Conservation (phyloP, 495 filamentous ascomycete species). For the Penicillium crystallinum region DNA sequence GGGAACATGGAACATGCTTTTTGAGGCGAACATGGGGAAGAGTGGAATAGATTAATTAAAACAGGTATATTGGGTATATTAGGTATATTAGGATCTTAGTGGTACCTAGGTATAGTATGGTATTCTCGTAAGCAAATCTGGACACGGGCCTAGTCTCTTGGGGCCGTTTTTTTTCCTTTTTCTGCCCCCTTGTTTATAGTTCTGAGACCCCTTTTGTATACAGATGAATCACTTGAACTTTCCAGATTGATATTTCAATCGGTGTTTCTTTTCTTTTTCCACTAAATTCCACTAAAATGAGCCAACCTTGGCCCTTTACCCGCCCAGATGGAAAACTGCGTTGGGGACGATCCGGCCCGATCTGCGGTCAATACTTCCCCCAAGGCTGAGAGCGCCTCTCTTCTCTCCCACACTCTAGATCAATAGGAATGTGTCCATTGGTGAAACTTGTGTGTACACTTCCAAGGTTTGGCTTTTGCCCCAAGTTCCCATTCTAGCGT, state of each 20-base stretch:
- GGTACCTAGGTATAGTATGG: no score
- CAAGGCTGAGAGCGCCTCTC: conserved; percentile 2
- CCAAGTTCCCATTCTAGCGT: conserved; percentile 10
- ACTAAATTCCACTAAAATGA: background rate
- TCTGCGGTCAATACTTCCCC: conserved; percentile 25
- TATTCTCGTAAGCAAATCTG: no score
- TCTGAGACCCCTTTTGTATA: background rate
- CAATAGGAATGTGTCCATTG: conserved; percentile 12
- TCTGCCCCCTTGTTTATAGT: background rate
- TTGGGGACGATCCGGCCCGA: conserved; percentile 28
- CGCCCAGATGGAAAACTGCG: no score
- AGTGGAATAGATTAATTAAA: background rate
- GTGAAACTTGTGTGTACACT: background rate
- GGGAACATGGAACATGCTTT: conserved; percentile 16
- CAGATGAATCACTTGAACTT: no score
- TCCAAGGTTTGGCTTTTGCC: conserved; percentile 2
- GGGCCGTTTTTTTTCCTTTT: background rate
- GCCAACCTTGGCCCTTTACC: conserved; percentile 16
- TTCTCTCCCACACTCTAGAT: background rate
- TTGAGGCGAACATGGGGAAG: conserved; percentile 21
- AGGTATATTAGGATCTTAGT: no score
- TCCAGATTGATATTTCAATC: no score
- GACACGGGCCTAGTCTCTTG: background rate
- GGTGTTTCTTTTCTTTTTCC: conserved; percentile 6
- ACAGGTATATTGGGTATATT: background rate